Percentiles rank a stretch among this genome's conserved stretches.
Evolutionary conservation across 306 rosid genomes (phyloP).

Genomic region (Castanea sativa): DNA sequence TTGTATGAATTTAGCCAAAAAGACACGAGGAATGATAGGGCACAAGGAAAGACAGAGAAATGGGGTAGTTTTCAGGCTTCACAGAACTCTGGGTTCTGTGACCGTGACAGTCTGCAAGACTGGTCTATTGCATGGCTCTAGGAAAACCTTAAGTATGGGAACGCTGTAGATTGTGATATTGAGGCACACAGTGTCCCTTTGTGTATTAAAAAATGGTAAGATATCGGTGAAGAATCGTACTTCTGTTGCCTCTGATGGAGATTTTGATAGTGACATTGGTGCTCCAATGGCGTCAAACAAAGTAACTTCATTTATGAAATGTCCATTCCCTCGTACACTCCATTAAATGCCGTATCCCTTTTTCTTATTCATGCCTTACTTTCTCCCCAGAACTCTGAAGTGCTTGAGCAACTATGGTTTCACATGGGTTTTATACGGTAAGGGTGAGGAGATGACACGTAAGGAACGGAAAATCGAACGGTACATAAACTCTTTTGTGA

Average conservation of each 20-base stretch:
- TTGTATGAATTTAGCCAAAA: not conserved
- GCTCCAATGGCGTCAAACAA: not conserved
- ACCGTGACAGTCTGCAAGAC: not conserved
- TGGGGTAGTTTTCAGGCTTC: not conserved
- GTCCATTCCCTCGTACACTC: not conserved
- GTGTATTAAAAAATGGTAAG: not conserved
- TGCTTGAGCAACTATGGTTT: no score
- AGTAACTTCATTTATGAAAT: not conserved
- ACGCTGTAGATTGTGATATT: not conserved
- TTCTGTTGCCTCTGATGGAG: not conserved
- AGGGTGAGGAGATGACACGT: no score
- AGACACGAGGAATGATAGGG: not conserved
- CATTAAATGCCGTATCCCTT: not conserved
- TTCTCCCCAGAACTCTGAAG: no score
- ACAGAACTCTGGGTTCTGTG: not conserved
- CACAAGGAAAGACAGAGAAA: not conserved
- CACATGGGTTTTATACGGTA: no score
- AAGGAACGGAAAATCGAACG: no score
- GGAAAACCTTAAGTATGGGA: not conserved
- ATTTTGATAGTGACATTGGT: not conserved
- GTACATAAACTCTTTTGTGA: no score
- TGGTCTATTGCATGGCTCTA: not conserved
- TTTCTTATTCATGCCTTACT: no score
- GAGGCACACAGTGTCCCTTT: not conserved
- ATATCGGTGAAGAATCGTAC: not conserved